phyloP scores from a whole-genome alignment of 1,284 basidiomycete genomes.

The Takashimella tepidaria region DNA sequence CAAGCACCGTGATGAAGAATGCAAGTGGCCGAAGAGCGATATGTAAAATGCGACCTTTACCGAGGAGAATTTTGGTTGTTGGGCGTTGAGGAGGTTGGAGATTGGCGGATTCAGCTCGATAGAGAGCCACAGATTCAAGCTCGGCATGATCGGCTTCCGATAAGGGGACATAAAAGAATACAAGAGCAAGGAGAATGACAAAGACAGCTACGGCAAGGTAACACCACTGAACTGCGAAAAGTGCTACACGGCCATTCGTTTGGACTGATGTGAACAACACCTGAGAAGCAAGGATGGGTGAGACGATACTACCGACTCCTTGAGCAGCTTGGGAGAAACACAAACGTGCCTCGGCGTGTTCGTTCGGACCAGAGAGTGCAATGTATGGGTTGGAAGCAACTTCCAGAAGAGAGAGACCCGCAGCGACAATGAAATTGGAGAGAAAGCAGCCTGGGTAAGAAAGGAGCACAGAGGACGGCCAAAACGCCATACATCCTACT shows the following conservation, averaged over 20 bases:
- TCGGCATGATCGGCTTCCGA: slow-evolving; percentile 41
- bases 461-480: slow-evolving; percentile 42
- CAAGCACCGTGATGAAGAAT: slow-evolving; percentile 21
- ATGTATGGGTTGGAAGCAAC: slow-evolving; percentile 47
- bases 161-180: slow-evolving; percentile 45
- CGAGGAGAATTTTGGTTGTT: background rate
- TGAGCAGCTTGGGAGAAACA: slow-evolving; percentile 46
- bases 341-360: slow-evolving; percentile 39
- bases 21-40: slow-evolving; percentile 15
- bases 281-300: slow-evolving; percentile 38
- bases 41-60: background rate
- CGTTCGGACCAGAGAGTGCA: slow-evolving; percentile 43
- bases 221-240: slow-evolving; percentile 46
- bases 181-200: slow-evolving; percentile 39
- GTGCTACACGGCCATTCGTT: slow-evolving; percentile 12
- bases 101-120: background rate
- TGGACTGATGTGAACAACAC: slow-evolving; percentile 31
- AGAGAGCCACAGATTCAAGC: slow-evolving; percentile 29
- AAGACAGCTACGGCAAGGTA: slow-evolving; percentile 46
- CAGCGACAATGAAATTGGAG: slow-evolving; percentile 41
- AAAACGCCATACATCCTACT: slow-evolving; percentile 43
- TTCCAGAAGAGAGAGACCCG: slow-evolving; percentile 40
- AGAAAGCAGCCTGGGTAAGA: slow-evolving; percentile 44
- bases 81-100: background rate
- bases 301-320: slow-evolving; percentile 35